Evolutionary conservation across 2,329 filamentous ascomycete species (phyloP).

Genomic region (Zymoseptoria brevis): DNA sequence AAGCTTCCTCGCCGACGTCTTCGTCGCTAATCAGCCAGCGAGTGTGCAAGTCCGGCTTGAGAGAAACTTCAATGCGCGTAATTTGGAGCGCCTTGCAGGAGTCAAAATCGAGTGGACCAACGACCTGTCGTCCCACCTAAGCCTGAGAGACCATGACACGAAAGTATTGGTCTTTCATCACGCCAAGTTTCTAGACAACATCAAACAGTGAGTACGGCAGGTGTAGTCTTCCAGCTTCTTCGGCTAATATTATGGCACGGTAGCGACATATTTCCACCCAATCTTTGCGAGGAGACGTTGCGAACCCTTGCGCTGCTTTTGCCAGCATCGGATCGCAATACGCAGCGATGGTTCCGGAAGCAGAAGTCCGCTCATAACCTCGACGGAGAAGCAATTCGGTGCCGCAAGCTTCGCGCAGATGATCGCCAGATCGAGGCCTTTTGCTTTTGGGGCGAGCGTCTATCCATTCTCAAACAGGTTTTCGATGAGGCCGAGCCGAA

Average conservation of each 20-base stretch:
- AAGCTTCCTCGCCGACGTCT: conserved; percentile 1
- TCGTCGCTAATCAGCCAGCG: background rate
- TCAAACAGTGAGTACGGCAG: conserved; percentile 12
- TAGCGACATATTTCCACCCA: conserved; percentile 25
- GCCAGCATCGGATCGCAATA: conserved; percentile 17
- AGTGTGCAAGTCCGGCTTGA: conserved; percentile 2
- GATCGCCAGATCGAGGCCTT: conserved; percentile 30
- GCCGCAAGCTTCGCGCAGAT: conserved; percentile 28
- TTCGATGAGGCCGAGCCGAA: conserved; percentile 34
- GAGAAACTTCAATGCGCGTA: conserved; percentile 6
- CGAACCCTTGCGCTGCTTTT: conserved; percentile 33
- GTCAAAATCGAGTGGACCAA: conserved; percentile 32
- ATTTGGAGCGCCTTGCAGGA: conserved; percentile 26
- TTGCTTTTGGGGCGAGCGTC: conserved; percentile 36
- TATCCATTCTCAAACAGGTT: conserved; percentile 37
- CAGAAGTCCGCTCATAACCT: conserved; percentile 16
- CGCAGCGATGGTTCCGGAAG: conserved; percentile 19
- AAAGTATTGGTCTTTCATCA: conserved; percentile 36
- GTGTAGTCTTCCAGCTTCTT: background rate
- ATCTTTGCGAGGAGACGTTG: conserved; percentile 32
- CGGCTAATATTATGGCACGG: background rate
- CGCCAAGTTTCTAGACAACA: conserved; percentile 31
- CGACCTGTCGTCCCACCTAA: conserved; percentile 38
- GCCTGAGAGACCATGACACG: conserved; percentile 29
- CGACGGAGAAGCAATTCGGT: conserved; percentile 23